Evolutionary conservation across 2,329 filamentous ascomycete species (phyloP).

Genomic region (Phyllosticta citrichinensis): DNA sequence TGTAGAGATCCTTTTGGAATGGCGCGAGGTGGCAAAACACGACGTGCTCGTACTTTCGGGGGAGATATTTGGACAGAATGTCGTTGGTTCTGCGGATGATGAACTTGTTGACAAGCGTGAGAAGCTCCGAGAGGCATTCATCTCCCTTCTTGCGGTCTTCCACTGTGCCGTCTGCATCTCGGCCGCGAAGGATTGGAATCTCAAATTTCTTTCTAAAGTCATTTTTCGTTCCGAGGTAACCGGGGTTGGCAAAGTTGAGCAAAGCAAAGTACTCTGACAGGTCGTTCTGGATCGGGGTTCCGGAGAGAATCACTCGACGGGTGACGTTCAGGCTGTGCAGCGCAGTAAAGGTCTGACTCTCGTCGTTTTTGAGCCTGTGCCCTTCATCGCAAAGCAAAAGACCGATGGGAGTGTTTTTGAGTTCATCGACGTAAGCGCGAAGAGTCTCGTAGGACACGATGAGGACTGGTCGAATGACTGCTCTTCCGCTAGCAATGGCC

Average conservation of each 20-base stretch:
- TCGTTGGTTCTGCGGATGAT: constrained; percentile 97
- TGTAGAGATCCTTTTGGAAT: constrained; percentile 90
- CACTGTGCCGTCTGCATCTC: constrained; percentile 82
- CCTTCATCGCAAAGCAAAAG: constrained; percentile 93
- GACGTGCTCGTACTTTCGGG: constrained; percentile 97
- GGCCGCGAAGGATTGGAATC: constrained; percentile 79
- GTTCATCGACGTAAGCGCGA: constrained; percentile 78
- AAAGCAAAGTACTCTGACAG: constrained; percentile 96
- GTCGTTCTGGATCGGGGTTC: constrained; percentile 96
- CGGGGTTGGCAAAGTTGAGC: constrained; percentile 92
- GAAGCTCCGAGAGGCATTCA: constrained; percentile 69
- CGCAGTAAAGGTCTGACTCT: constrained; percentile 89
- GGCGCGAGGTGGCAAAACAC: constrained; percentile 93
- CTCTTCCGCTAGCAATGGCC: constrained; percentile 83
- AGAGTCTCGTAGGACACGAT: constrained; percentile 98
- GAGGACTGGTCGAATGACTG: constrained; percentile 82
- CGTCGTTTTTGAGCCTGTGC: constrained; percentile 91
- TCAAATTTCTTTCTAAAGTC: constrained; percentile 95
- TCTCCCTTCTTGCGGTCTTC: constrained; percentile 74
- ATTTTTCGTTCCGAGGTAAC: constrained; percentile 73
- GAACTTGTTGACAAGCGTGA: constrained; percentile 88
- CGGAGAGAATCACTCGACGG: constrained; percentile 85
- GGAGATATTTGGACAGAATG: constrained; percentile 92
- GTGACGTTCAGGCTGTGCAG: constrained; percentile 85
- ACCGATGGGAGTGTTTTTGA: constrained; percentile 83